Evolutionary conservation across 2,329 filamentous ascomycete genomes (phyloP), one percentile per base, ranked within the genome.

Genomic region (Diplocarpon rosae): DNA sequence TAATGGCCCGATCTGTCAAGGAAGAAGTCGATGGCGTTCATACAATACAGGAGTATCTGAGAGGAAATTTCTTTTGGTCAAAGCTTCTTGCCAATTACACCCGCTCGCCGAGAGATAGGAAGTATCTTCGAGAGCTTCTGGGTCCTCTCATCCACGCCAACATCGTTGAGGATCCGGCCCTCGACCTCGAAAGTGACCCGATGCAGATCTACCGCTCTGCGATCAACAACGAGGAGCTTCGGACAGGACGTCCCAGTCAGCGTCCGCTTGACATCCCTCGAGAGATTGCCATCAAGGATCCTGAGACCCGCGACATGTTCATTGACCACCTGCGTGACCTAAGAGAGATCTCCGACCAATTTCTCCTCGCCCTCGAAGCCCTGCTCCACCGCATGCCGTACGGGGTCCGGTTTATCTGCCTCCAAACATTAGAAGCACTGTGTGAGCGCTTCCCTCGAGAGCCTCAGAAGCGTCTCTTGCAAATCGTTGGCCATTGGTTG

Each of bases 181-280:
- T 98, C 29, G 90, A 98, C 61, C 72, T 98, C 20, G 92, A 98
- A 65, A 95, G 90, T 62, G 92, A 98, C 59, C 92, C 92, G 0
- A 83, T 96, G 70, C 90, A 96, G 56, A 98, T 98, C 46, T 96
- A 98, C 65, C 79, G 85, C 34, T 92, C 88, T 5, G 82, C 87
- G 12, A 93, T 98, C 66, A 96, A 93, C 67, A 95, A 98, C 57
- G 90, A 96, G 64, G 92, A 98, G 65, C 77, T 98, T 17, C 81
- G 87, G 14, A 98, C 92, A 0, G 92, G 92, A 4, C 78, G 80
- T 52, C 79, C 86, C 15, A 95, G 89, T 62, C 76, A 76, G 39
- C 76, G 92, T 50, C 84, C 80, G 29, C 78, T 86, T 12, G 88
- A 95, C 54, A 82, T 98, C 29, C 83, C 87, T 0, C 78, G 89